Evolutionary conservation across 352 stramenopile species (phyloP).

Genomic region (Pythium aquatile): DNA sequence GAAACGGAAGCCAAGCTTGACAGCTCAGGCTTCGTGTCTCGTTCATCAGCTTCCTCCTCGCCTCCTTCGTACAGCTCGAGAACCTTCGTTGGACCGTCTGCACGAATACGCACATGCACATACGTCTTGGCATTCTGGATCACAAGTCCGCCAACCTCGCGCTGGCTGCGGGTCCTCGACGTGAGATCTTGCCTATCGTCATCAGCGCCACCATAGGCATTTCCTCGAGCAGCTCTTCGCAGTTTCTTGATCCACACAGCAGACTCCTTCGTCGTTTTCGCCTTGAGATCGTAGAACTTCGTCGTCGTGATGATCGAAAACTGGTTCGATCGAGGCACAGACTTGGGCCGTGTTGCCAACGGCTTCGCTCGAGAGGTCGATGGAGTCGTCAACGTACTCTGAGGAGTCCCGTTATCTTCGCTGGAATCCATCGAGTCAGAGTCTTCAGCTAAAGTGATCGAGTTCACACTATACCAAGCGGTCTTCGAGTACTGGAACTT

Average conservation of each 20-base stretch:
- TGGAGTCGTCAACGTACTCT: constrained; percentile 28
- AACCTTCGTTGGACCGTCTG: constrained; percentile 89
- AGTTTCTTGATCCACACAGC: constrained; percentile 69
- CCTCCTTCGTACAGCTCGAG: constrained; percentile 89
- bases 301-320: constrained; percentile 87
- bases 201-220: constrained; percentile 17
- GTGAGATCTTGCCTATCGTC: constrained; percentile 12
- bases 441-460: constrained; percentile 69
- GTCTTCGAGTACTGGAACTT: constrained; percentile 79
- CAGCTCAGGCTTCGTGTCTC: constrained; percentile 75
- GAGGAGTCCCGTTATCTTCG: constrained; percentile 35
- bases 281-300: constrained; percentile 86
- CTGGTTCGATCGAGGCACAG: constrained; percentile 53
- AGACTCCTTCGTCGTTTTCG: constrained; percentile 68
- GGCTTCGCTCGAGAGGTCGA: constrained; percentile 31
- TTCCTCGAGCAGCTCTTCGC: constrained; percentile 54
- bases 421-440: constrained; percentile 71
- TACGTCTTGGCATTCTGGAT: constrained; percentile 85
- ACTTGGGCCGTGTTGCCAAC: constrained; percentile 24
- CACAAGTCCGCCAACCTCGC: constrained; percentile 38
- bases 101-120: constrained; percentile 79
- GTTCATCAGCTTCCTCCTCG: constrained; percentile 85
- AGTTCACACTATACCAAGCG: constrained; percentile 80
- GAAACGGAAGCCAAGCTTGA: constrained; percentile 61
- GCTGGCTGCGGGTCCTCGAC: constrained; percentile 20